Evolutionary conservation across 1,284 basidiomycete species (phyloP).

Genomic region (Puccinia novopanici): DNA sequence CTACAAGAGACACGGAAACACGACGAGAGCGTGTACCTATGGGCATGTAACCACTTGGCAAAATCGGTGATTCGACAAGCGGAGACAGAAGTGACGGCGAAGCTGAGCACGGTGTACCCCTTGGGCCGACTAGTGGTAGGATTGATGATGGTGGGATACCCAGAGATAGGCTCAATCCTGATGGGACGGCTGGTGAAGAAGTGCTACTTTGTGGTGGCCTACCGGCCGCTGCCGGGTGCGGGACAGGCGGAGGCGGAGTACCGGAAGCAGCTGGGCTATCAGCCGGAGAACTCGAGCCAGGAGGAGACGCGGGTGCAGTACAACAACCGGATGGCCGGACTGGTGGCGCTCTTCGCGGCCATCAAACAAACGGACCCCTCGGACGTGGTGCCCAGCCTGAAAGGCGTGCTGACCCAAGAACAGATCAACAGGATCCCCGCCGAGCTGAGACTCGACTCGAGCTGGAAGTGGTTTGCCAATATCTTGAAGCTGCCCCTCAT

Average conservation of each 20-base stretch:
- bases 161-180: slow-evolving; percentile 72
- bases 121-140: slow-evolving; percentile 75
- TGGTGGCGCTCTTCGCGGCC: slow-evolving; percentile 84
- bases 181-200: slow-evolving; percentile 82
- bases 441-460: slow-evolving; percentile 16
- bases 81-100: slow-evolving; percentile 69
- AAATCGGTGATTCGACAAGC: slow-evolving; percentile 90
- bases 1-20: slow-evolving; percentile 55
- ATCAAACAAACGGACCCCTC: slow-evolving; percentile 65
- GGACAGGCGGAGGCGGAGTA: slow-evolving; percentile 65
- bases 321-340: slow-evolving; percentile 73
- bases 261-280: slow-evolving; percentile 72
- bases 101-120: slow-evolving; percentile 68
- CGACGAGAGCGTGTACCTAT: slow-evolving; percentile 67
- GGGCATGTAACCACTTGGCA: slow-evolving; percentile 79
- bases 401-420: slow-evolving; percentile 44
- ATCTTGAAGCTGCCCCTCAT: slow-evolving; percentile 24
- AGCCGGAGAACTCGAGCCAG: slow-evolving; percentile 58
- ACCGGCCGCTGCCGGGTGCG: slow-evolving; percentile 60
- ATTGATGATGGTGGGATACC: slow-evolving; percentile 66
- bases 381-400: slow-evolving; percentile 57
- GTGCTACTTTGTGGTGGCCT: slow-evolving; percentile 66
- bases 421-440: slow-evolving; percentile 20
- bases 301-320: slow-evolving; percentile 70
- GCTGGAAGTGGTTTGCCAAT: slow-evolving; percentile 33